A percentile compares a stretch with the other conserved stretches of the same genome.
Evolutionary conservation across 495 filamentous ascomycete genomes (phyloP).

Genomic region (Lophiotrema nucula): DNA sequence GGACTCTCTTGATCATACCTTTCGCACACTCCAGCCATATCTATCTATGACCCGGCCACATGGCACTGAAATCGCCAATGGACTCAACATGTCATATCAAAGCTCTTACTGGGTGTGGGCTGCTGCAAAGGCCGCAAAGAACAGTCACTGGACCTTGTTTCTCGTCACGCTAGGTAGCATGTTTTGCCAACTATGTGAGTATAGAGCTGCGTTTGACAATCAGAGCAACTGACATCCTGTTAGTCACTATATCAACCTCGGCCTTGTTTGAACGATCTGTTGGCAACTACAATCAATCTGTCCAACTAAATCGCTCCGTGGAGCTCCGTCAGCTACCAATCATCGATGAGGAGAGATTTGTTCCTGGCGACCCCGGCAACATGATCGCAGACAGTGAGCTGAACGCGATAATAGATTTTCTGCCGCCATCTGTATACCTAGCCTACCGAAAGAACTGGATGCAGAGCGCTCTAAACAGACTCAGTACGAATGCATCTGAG

Average conservation of each 20-base stretch:
- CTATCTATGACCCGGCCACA: neutral
- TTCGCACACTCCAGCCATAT: slow-evolving; percentile 6
- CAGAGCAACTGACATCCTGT: neutral
- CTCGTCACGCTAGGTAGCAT: neutral
- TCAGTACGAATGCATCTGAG: neutral
- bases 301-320: neutral
- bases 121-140: slow-evolving; percentile 1
- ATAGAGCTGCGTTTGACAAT: neutral
- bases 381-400: too few relatives aligned
- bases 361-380: too few relatives aligned
- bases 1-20: neutral
- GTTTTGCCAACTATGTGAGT: slow-evolving; percentile 1
- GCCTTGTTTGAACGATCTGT: slow-evolving; percentile 3
- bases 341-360: too few relatives aligned
- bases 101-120: neutral
- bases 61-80: neutral
- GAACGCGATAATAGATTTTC: too few relatives aligned
- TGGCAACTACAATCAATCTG: neutral
- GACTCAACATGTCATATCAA: neutral
- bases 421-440: too few relatives aligned
- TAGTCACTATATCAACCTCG: slow-evolving; percentile 5
- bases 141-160: slow-evolving; percentile 8
- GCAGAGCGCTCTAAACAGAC: neutral
- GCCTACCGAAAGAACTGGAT: too few relatives aligned
- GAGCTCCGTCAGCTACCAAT: neutral